phyloP scores from a whole-genome alignment of 1,284 basidiomycete genomes.

The Irpex rosettiformis region DNA sequence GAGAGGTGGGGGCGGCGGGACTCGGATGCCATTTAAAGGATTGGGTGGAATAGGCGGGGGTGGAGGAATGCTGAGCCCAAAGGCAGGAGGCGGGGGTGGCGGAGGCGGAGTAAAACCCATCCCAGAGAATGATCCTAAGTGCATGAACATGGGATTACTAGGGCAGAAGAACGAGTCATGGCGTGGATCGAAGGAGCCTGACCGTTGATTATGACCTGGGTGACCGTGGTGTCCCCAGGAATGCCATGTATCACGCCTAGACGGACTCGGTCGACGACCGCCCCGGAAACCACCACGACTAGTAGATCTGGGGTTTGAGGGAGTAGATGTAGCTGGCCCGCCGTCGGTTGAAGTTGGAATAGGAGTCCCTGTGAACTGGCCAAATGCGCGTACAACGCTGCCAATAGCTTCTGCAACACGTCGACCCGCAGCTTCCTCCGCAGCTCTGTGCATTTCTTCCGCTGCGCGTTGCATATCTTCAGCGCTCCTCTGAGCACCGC shows the following conservation, averaged over 20 bases:
- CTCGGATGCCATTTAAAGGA: background rate
- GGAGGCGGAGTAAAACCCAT: slow-evolving; percentile 9
- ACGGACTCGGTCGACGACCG: background rate
- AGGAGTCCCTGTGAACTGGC: slow-evolving; percentile 29
- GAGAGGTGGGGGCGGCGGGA: slow-evolving; percentile 4
- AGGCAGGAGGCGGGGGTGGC: slow-evolving; percentile 20
- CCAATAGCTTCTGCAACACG: slow-evolving; percentile 63
- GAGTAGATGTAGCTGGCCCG: slow-evolving; percentile 21
- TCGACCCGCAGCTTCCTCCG: slow-evolving; percentile 62
- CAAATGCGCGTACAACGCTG: slow-evolving; percentile 53
- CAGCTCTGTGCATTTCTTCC: slow-evolving; percentile 40
- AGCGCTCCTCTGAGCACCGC: slow-evolving; percentile 37
- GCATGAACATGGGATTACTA: background rate
- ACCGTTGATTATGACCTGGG: background rate
- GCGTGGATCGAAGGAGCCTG: slow-evolving; percentile 9
- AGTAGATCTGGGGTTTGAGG: slow-evolving; percentile 3
- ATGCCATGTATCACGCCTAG: slow-evolving; percentile 3
- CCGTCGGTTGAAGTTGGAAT: slow-evolving; percentile 7
- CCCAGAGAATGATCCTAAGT: slow-evolving; percentile 8
- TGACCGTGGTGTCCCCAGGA: background rate
- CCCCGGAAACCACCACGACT: background rate
- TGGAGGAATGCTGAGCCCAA: slow-evolving; percentile 1
- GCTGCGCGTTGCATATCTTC: slow-evolving; percentile 34
- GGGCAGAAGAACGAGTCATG: slow-evolving; percentile 11
- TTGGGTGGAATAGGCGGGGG: slow-evolving; percentile 16